Evolutionary conservation across 2,329 filamentous ascomycete genomes (phyloP).

Genomic region (Colletotrichum salicis): DNA sequence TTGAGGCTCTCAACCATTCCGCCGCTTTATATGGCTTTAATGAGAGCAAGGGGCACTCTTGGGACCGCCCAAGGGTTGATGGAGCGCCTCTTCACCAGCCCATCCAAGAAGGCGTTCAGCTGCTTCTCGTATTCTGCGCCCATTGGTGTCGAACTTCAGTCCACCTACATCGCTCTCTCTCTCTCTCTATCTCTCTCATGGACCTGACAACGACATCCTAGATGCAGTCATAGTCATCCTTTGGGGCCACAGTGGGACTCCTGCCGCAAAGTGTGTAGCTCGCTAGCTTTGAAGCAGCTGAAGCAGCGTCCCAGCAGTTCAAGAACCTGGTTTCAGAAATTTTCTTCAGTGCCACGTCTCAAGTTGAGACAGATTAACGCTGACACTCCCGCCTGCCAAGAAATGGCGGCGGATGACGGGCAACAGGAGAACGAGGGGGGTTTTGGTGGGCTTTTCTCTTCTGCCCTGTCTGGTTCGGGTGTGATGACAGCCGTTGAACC

Average conservation of each 20-base stretch:
- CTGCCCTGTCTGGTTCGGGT: slow-evolving; percentile 41
- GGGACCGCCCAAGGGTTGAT: slow-evolving; percentile 38
- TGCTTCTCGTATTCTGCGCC: not conserved
- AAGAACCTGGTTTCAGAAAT: slow-evolving; percentile 37
- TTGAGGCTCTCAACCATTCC: slow-evolving; percentile 13
- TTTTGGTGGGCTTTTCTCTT: slow-evolving; percentile 29
- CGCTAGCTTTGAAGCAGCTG: slow-evolving; percentile 39
- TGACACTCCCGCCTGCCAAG: not conserved
- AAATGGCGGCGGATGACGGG: not conserved
- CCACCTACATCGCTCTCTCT: slow-evolving; percentile 40
- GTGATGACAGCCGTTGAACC: slow-evolving; percentile 42
- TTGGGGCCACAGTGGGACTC: slow-evolving; percentile 40
- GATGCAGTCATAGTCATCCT: slow-evolving; percentile 38
- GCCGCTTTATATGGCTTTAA: slow-evolving; percentile 36
- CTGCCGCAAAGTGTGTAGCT: slow-evolving; percentile 41
- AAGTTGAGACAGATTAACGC: slow-evolving; percentile 2
- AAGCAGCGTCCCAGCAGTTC: slow-evolving; percentile 39
- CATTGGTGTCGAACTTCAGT: not conserved
- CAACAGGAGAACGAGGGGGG: not conserved
- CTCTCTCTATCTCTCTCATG: no score
- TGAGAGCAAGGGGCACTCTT: slow-evolving; percentile 35
- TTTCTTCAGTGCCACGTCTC: slow-evolving; percentile 1
- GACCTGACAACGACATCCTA: slow-evolving; percentile 37
- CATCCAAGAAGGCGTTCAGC: slow-evolving; percentile 36
- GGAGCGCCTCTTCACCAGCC: slow-evolving; percentile 39